Evolutionary conservation across 352 stramenopile genomes (phyloP).

Genomic region (Phytophthora aleatoria): DNA sequence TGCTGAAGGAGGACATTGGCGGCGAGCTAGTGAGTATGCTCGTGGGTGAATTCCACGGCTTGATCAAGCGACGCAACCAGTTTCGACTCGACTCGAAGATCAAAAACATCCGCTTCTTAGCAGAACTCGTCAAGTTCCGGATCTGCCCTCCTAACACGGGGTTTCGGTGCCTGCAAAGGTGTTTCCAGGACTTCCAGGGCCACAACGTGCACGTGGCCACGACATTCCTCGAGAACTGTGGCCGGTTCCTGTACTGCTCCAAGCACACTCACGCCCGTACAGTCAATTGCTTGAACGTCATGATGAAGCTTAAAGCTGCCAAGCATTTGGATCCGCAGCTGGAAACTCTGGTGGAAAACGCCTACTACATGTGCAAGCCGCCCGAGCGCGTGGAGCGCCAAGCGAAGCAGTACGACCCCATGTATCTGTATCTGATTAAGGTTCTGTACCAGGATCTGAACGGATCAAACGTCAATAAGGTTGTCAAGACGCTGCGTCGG

Average conservation of each 20-base stretch:
- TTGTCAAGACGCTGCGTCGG: constrained; percentile 94
- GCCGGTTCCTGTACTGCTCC: constrained; percentile 95
- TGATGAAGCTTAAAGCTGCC: constrained; percentile 96
- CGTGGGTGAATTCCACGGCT: constrained; percentile 94
- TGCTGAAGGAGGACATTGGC: constrained; percentile 93
- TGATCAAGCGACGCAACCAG: constrained; percentile 94
- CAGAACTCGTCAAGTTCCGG: constrained; percentile 97
- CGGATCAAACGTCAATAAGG: constrained; percentile 85
- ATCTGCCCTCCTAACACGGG: constrained; percentile 94
- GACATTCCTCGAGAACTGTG: constrained; percentile 96
- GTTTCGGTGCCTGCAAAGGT: constrained; percentile 94
- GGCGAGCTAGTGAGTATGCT: constrained; percentile 91
- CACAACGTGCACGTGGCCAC: constrained; percentile 96
- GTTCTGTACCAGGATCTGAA: constrained; percentile 87
- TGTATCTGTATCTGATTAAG: constrained; percentile 92
- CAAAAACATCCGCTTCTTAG: constrained; percentile 96
- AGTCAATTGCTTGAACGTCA: constrained; percentile 91
- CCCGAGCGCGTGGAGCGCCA: constrained; percentile 80
- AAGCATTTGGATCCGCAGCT: constrained; percentile 90
- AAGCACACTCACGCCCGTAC: constrained; percentile 93
- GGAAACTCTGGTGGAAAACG: constrained; percentile 92
- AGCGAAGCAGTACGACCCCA: constrained; percentile 88
- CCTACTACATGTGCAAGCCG: constrained; percentile 93
- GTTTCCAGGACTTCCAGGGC: constrained; percentile 95
- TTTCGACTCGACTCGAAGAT: constrained; percentile 95